Base-by-base conservation (phyloP, 148 eudicot species). In the Rhododendron ovatum region DNA sequence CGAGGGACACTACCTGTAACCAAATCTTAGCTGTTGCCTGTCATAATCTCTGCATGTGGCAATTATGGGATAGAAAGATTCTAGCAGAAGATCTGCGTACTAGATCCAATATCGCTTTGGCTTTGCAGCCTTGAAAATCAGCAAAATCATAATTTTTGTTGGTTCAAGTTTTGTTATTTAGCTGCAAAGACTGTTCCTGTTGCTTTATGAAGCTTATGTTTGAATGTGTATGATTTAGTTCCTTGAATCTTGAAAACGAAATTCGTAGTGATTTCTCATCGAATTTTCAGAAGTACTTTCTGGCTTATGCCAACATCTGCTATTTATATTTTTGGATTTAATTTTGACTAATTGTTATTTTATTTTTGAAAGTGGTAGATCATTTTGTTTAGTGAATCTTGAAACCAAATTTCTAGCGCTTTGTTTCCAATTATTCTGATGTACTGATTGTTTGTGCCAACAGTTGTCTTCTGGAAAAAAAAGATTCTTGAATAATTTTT, bases 151-250 rank as follows among this genome's bases (percentile, higher is more conserved):
- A 2, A 4, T 26, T 80, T 5, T 51, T 11, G 30, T 28, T 20
- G 30, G 26, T 9, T 45, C 48, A 45, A 78, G 8, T 45, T 9
- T 33, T 78, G 15, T 43, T 22, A 45, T 39, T n/a, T 43, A 45
- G 81, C 22, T 51, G 20, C 30, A 7, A 43, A 65, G 73, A 65
- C 30, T 9, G 73, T n/a, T n/a, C 74, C 15, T 28, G 33, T 67
- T 78, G 81, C 81, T 43, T 78, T 78, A 78, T 3, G 33, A 45
- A 78, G 81, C 55, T n/a, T n/a, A 43, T 78, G 81, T 78, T 78
- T 26, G 2, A 43, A 45, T 2, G 35, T 10, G 13, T 78, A 7
- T 24, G 47, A 37, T 78, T 78, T 78, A n/a, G 45, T 26, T 78
- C n/a, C 17, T 47, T 5, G 30, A 43, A 30, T 22, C 48, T 78